Evolutionary conservation across 805 yeast genomes (phyloP), one percentile per base, ranked within the genome.

Genomic region (Yamadazyma philogaea): DNA sequence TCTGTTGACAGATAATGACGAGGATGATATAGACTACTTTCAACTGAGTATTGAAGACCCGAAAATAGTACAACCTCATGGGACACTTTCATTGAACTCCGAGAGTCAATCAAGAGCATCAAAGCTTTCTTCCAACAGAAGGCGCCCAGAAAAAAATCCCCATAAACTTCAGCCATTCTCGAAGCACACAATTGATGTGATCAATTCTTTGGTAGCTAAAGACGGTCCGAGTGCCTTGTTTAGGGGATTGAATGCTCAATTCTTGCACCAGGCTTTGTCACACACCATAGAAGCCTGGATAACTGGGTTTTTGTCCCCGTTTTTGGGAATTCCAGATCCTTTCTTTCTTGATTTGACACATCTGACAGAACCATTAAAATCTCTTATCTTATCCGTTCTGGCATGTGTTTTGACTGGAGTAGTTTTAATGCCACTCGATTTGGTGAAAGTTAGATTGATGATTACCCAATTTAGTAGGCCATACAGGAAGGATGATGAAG

Each of bases 231-330:
- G 78, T 52, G 88, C 89, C 3, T 61, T 83, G 7, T 81, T 87
- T 70, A 74, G 87, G 54, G 87, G 89, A 8, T 75, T 81, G 31
- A 84, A 86, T 57, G 84, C 96, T 2, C 75, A 95, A 0, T 91
- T 89, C 54, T 71, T 93, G 15, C 75, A 84, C 57, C 83, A 77
- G 41, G 84, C 95, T 0, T 68, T 88, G 15, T 78, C 83, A 2
- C 78, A 81, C 37, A 84, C 96, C 0, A 66, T 89, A 35, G 91
- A 87, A 56, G 87, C 96, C 1, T 90, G 98, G 97, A 72, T 89
- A 37, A 84, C 95, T 0, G 96, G 96, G 3, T 78, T 90, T 48
- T 58, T 89, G 6, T 82, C 96, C 4, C 93, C 96, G 2, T 66
- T 87, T 35, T 61, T 86, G 40, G 83, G 85, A 15, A 78, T 88